A percentile compares a stretch with the other conserved stretches of the same genome.
These are phyloP conservation scores for Eucalyptus brandiana DNA, from an alignment of 345 rosid genomes.

Conservation along the genomic window DNA sequence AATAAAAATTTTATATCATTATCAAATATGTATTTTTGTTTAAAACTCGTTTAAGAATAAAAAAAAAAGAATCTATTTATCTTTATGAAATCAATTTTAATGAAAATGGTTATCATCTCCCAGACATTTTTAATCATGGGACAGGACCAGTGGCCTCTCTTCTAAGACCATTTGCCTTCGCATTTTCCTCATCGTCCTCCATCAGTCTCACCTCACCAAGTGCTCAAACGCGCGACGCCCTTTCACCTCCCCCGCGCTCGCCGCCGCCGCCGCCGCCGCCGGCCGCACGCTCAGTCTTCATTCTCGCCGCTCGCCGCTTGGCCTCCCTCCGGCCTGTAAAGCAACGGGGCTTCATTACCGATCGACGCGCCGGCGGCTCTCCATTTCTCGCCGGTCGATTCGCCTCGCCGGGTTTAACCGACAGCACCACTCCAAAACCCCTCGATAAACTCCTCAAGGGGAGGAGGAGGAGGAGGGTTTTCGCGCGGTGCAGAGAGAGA, in stretches of 20 bases:
- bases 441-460: not conserved
- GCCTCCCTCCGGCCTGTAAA: not conserved
- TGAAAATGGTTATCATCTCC: too few relatives aligned
- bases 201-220: not conserved
- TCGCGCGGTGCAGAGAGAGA: not conserved
- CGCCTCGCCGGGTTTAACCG: not conserved
- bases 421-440: not conserved
- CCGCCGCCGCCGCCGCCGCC: too few relatives aligned
- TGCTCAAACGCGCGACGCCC: not conserved
- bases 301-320: not conserved
- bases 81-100: too few relatives aligned
- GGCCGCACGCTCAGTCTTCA: too few relatives aligned
- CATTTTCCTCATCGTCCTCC: not conserved
- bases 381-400: not conserved
- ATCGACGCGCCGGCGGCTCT: not conserved
- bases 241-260: not conserved
- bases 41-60: accelerated
- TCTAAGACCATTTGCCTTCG: too few relatives aligned
- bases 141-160: too few relatives aligned
- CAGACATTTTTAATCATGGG: too few relatives aligned
- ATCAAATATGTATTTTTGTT: accelerated
- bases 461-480: not conserved
- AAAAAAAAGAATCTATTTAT: too few relatives aligned
- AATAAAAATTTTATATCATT: too few relatives aligned
- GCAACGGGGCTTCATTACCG: not conserved